A percentile compares a stretch with the other conserved stretches of the same genome.
Conservation (phyloP, 106 monocot genomes). For the Apostasia ramifera region DNA sequence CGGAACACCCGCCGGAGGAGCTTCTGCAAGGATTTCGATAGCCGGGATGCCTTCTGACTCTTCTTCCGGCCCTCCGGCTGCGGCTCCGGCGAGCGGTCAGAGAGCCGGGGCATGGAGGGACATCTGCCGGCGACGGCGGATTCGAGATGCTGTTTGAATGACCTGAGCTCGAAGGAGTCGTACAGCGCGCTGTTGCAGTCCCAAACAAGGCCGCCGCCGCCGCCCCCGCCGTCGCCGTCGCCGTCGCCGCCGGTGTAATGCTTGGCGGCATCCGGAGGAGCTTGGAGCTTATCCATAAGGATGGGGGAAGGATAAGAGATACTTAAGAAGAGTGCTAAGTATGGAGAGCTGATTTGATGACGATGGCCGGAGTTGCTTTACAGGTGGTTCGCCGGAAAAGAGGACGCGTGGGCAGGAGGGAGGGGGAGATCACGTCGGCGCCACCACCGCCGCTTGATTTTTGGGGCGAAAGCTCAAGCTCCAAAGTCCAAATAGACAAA, state of each 20-base stretch:
- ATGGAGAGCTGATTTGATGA: too few relatives aligned
- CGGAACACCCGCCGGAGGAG: constrained; percentile 20
- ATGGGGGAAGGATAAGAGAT: background rate
- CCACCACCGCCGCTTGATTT: too few relatives aligned
- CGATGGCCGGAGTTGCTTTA: background rate
- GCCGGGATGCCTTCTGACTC: constrained; percentile 9
- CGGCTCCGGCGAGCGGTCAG: background rate
- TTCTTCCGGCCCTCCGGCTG: background rate
- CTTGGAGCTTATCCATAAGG: background rate
- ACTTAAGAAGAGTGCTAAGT: too few relatives aligned
- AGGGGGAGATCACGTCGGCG: background rate
- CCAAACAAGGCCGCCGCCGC: constrained; percentile 24
- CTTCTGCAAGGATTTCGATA: constrained; percentile 23
- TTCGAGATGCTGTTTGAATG: constrained; percentile 51
- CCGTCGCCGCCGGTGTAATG: too few relatives aligned
- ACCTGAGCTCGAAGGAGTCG: constrained; percentile 75
- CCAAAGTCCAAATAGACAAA: too few relatives aligned
- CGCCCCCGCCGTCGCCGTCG: too few relatives aligned
- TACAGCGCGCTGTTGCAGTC: constrained; percentile 71
- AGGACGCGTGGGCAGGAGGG: background rate
- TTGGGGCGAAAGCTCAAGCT: too few relatives aligned
- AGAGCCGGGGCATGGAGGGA: constrained; percentile 22
- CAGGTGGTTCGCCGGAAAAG: background rate
- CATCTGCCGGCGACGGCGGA: constrained; percentile 16
- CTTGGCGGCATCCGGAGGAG: too few relatives aligned